Evolutionary conservation across 768 basidiomycete genomes (phyloP), one percentile per base, ranked within the genome.

Genomic region (Mycena haematopus): DNA sequence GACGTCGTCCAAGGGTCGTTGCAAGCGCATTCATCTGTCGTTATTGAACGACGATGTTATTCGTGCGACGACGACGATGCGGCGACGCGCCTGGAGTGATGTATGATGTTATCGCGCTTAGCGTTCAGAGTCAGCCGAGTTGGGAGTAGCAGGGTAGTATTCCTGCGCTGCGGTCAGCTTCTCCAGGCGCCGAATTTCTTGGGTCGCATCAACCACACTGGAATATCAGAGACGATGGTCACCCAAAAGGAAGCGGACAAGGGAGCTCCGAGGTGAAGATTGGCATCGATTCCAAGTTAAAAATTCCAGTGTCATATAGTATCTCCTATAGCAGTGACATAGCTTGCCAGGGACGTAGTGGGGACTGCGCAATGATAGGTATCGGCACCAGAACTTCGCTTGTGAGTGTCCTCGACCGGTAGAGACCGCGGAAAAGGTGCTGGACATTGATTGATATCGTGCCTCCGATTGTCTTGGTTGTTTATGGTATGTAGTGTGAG

Each of bases 1-100:
- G 97, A 97, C 71, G 99, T 99, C 44, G 96, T 99, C 52, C 99
- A 76, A 77, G 98, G 99, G 74, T 99, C 97, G 70, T 99, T 99
- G 78, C 96, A 38, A 99, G 88, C n/a, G 97, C 97, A n/a, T 90
- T 90, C 50, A 98, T 93, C 97, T 89, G 81, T 99, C 97, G 64
- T 86, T 89, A 73, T 95, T 91, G 19, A 96, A 81, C 15, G 93
- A 93, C 3, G 96, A 98, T 2, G 97, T 97, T 1, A 97, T 99
- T 50, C 99, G 83, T 19, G 97, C 97, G 65, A 99, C 96, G 29
- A 31, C 9, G 29, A 31, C 9, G 29, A 9, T 9, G n/a, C n/a
- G n/a, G n/a, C n/a, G n/a, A n/a, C n/a, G n/a, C n/a, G n/a, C n/a
- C n/a, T n/a, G n/a, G n/a, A n/a, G n/a, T n/a, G n/a, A n/a, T n/a